Evolutionary conservation across 139 green algal genomes (phyloP), one percentile per base, ranked within the genome.

Genomic region (Micromonas pusilla): DNA sequence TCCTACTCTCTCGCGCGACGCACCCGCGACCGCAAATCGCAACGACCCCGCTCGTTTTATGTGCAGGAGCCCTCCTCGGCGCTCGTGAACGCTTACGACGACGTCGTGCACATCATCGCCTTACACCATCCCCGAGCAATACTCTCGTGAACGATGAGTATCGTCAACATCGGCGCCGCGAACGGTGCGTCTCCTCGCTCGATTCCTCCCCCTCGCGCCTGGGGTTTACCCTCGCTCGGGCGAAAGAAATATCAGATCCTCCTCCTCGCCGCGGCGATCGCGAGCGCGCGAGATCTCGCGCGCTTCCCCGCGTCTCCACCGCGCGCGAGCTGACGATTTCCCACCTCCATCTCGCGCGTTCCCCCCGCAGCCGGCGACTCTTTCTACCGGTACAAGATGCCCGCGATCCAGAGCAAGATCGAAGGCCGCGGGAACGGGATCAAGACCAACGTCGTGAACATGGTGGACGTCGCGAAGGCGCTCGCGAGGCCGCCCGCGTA

Each of bases 361-460:
- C 9, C 9, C 9, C 45, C 45, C 9, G 16, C 45, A 57, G 88
- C 87, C 0, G 90, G 90, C 32, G 95, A 99, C 87, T 85, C 82
- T 13, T 94, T 95, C 79, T 96, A 96, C 72, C 87, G 91, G 30
- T 99, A 99, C 90, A 99, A 98, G 83, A 98, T 98, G 94, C 95
- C 95, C 0, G 94, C 90, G 86, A 89, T 98, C 28, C 73, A 92
- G 53, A 88, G 91, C 16, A 96, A 96, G 87, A 94, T 99, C 72
- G 95, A 99, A 74, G 95, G 95, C 20, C 83, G 95, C 0, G 95
- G 95, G 65, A 99, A 99, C 80, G 95, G 95, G 79, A 98, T 99
- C 85, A 97, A 97, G 76, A 99, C 95, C 1, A 98, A 98, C 79
- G 86, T 98, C 1, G 93, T 97, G 34, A 99, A 99, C 90, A 97